Base-by-base conservation (phyloP, 208 protist genomes). In the Crithidia mellificae region DNA sequence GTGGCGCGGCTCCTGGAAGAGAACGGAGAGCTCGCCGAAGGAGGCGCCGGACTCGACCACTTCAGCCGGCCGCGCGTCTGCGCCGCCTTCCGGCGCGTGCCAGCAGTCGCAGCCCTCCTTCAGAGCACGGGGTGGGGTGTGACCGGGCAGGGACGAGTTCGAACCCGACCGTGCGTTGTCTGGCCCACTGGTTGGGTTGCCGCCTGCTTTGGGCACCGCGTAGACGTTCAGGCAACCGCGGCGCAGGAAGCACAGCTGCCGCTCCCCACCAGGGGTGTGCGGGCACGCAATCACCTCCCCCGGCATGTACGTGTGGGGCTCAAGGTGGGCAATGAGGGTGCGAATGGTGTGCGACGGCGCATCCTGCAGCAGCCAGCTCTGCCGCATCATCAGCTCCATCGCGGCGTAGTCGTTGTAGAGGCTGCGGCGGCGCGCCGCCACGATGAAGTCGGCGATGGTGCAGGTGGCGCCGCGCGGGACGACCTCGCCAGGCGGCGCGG, bases 351-450 rank as follows among this genome's bases (percentile, higher is more conserved):
- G 68, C 20, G 83, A 71, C 15, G 90, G 85, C 15, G 85, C 86
- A 64, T 95, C 90, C 72, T 95, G 90, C 49, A 95, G 75, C 56
- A 95, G 78, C 90, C 90, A 95, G 71, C 90, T 95, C 78, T 95
- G 90, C 61, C 90, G 82, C 83, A 92, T 83, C 27, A 90, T 64
- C 39, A 91, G 58, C 72, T 92, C 90, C 58, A 84, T 91, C 44
- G 81, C 52, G 44, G 83, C 83, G 68, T 90, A 95, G 82, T 88
- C 78, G 34, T 68, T 77, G 49, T 80, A 72, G 43, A 95, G 75
- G 8, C 69, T 38, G 43, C 75, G 73, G 30, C 76, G 68, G n/a
- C 87, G 79, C 20, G 90, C 86, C 11, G 81, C 79, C 20, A 78
- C 69, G 63, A 95, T 70, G 53, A 88, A 85, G 59, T 78, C 74